phyloP scores from a whole-genome alignment of 257 asterid species.

The Cordia subcordata region DNA sequence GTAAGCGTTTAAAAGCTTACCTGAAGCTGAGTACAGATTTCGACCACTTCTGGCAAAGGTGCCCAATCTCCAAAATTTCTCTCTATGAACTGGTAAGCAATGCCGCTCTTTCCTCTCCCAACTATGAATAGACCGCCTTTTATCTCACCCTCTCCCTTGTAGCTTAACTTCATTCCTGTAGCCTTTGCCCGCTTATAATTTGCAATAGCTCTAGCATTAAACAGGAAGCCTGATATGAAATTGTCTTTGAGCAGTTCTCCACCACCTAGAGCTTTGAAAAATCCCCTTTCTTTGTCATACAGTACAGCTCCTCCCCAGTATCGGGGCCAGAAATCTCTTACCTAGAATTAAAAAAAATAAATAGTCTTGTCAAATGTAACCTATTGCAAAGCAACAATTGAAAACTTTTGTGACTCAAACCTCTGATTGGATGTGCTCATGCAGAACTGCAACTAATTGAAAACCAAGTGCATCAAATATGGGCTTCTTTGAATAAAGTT shows the following conservation, averaged over 20 bases:
- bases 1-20: slow-evolving; percentile 27
- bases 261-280: slow-evolving; percentile 83
- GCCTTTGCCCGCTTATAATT: slow-evolving; percentile 75
- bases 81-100: slow-evolving; percentile 79
- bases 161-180: slow-evolving; percentile 51
- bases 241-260: slow-evolving; percentile 77
- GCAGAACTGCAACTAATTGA: slow-evolving; percentile 67
- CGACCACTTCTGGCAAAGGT: slow-evolving; percentile 66
- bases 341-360: slow-evolving; percentile 30
- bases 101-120: slow-evolving; percentile 70
- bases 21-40: slow-evolving; percentile 68
- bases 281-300: slow-evolving; percentile 51
- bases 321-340: slow-evolving; percentile 84
- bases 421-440: slow-evolving; percentile 76
- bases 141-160: slow-evolving; percentile 70
- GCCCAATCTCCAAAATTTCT: slow-evolving; percentile 94
- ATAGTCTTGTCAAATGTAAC: slow-evolving; percentile 2
- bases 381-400: slow-evolving; percentile 2
- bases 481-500: slow-evolving; percentile 71
- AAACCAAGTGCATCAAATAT: slow-evolving; percentile 82
- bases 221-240: slow-evolving; percentile 71
- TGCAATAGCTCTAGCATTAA: slow-evolving; percentile 77
- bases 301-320: slow-evolving; percentile 85
- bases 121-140: slow-evolving; percentile 79
- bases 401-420: slow-evolving; percentile 22